Evolutionary conservation across 192 early-diverging fungal species (phyloP), one percentile per base, ranked within the genome.

Genomic region (Coemansia biformis): DNA sequence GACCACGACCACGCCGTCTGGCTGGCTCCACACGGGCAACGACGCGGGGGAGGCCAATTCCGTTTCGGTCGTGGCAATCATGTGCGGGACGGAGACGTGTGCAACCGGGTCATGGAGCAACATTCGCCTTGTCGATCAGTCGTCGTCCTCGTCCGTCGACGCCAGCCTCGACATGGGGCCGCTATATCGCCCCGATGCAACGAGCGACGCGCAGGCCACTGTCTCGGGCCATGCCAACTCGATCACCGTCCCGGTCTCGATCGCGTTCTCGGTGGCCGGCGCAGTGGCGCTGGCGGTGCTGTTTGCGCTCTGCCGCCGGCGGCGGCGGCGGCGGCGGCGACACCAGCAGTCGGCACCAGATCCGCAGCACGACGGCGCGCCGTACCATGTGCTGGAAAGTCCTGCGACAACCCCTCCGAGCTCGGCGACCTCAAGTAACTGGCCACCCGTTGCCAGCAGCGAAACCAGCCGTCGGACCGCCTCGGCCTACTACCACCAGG

Each of bases 61-160:
- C 7, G 56, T 58, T 1, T 58, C 56, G 13, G 34, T 58, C 18
- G 56, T 58, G 12, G 35, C 56, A 12, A 33, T 48, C 11, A 18
- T 58, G 10, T 58, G 56, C 23, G 56, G 56, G 9, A 7, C 3
- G 4, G 4, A 7, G 26, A 3, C 26, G 26, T 28, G 26, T 7
- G 4, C 26, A 7, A 36, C 40, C 2, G 56, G 22, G 4, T 11
- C 47, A 5, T 38, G 40, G 33, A 50, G 49, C 43, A 44, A 50
- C 54, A 16, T 57, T 8, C 47, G 56, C 19, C 21, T 58, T 5
- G 31, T 35, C 0, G 46, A 58, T 48, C 47, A 35, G 0, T 24
- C 49, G 8, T 22, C 38, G 0, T 8, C 6, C 5, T 32, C 37
- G 28, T 21, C 18, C 49, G 39, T 18, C 18, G n/a, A 8, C 19